Percentiles rank a stretch among this genome's conserved stretches.
Conservation (phyloP, 208 protist genomes). For the Vickermania spadyakhi region DNA sequence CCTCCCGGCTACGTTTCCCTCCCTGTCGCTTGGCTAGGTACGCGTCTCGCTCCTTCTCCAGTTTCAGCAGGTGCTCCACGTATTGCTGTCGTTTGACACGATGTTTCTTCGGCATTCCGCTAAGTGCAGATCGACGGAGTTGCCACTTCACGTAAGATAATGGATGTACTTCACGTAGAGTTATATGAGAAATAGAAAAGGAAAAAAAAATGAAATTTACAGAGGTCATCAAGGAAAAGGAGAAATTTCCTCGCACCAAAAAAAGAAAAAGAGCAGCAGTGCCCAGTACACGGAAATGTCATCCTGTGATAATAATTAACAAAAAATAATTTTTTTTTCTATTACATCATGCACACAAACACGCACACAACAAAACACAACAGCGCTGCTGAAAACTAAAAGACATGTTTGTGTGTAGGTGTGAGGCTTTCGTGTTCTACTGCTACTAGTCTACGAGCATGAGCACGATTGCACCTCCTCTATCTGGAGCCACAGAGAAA, state of each 20-base stretch:
- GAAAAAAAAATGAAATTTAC: slow-evolving; percentile 14
- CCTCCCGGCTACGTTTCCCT: slow-evolving; percentile 50
- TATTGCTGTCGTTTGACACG: slow-evolving; percentile 82
- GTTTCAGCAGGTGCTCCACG: slow-evolving; percentile 49
- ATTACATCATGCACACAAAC: no score
- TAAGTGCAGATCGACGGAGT: neutral
- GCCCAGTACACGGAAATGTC: neutral
- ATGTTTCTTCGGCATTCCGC: slow-evolving; percentile 88
- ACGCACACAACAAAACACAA: no score
- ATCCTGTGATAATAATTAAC: neutral
- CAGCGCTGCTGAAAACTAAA: no score
- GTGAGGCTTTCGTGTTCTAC: no score
- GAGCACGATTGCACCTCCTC: no score
- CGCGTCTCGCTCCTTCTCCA: slow-evolving; percentile 64
- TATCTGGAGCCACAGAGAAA: no score
- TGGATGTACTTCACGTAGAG: neutral
- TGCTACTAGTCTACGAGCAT: no score
- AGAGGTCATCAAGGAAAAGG: no score
- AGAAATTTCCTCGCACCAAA: neutral
- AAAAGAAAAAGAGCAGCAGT: neutral
- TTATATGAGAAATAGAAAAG: slow-evolving; percentile 2
- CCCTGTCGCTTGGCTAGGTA: slow-evolving; percentile 65
- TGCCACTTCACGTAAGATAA: no score
- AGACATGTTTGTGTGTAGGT: no score
- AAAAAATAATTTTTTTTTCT: no score